Evolutionary conservation across 2,329 filamentous ascomycete genomes (phyloP).

Genomic region (Paracoccidioides brasiliensis): DNA sequence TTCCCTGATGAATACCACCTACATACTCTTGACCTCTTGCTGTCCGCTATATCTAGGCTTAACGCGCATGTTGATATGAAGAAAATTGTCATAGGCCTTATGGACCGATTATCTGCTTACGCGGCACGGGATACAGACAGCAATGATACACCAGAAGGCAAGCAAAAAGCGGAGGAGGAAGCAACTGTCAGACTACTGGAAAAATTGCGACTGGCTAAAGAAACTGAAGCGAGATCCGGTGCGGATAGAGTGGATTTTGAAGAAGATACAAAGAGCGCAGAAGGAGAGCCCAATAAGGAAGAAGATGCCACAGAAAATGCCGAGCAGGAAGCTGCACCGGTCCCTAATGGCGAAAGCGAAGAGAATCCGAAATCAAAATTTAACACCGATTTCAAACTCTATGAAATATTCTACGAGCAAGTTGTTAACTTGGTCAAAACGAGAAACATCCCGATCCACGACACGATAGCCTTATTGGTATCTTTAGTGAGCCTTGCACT

Average conservation of each 20-base stretch:
- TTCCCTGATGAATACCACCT: slow-evolving; percentile 98
- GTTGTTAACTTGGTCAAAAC: slow-evolving; percentile 87
- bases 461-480: slow-evolving; percentile 86
- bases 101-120: slow-evolving; percentile 91
- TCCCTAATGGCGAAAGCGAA: slow-evolving; percentile 23
- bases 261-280: slow-evolving; percentile 24
- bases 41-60: slow-evolving; percentile 80
- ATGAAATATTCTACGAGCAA: slow-evolving; percentile 95
- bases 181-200: slow-evolving; percentile 67
- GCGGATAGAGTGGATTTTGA: slow-evolving; percentile 12
- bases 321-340: slow-evolving; percentile 14
- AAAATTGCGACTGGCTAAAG: slow-evolving; percentile 49
- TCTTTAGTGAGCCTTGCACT: slow-evolving; percentile 86
- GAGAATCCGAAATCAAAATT: slow-evolving; percentile 25
- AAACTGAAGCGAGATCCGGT: slow-evolving; percentile 22
- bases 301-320: slow-evolving; percentile 23
- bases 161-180: slow-evolving; percentile 68
- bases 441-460: slow-evolving; percentile 81
- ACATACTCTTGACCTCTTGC: slow-evolving; percentile 87
- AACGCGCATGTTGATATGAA: slow-evolving; percentile 98
- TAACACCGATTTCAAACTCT: slow-evolving; percentile 64
- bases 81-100: slow-evolving; percentile 91
- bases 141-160: slow-evolving; percentile 56
- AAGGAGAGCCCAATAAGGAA: slow-evolving; percentile 8
- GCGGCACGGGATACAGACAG: slow-evolving; percentile 75